Evolutionary conservation across 2,329 filamentous ascomycete species (phyloP).

Genomic region (Pseudogymnoascus sp.): DNA sequence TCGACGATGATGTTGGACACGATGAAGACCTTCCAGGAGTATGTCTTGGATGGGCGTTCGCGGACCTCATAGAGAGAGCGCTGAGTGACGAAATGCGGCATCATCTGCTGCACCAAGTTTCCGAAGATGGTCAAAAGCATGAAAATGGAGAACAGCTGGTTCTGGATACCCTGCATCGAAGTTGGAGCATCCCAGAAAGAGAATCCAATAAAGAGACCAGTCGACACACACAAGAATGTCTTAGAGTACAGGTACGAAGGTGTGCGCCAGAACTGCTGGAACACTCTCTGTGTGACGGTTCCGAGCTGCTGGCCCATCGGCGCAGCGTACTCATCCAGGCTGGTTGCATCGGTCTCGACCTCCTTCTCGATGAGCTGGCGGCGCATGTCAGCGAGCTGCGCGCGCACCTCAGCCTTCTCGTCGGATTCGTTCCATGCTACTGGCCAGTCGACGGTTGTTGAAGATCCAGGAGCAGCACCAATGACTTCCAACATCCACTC

Average conservation of each 20-base stretch:
- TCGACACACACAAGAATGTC: constrained; percentile 31
- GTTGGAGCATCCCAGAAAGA: constrained; percentile 59
- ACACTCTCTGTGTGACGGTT: constrained; percentile 50
- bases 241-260: constrained; percentile 47
- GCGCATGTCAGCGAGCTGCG: constrained; percentile 48
- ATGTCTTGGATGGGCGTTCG: constrained; percentile 72
- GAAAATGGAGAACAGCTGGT: constrained; percentile 67
- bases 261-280: constrained; percentile 57
- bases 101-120: constrained; percentile 68
- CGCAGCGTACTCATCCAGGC: constrained; percentile 53
- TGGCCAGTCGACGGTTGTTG: constrained; percentile 54
- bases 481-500: constrained; percentile 68
- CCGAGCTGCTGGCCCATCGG: constrained; percentile 46
- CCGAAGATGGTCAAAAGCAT: constrained; percentile 70
- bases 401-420: constrained; percentile 32
- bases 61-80: constrained; percentile 56
- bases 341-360: constrained; percentile 20
- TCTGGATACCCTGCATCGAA: constrained; percentile 57
- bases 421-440: constrained; percentile 51
- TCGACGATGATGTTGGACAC: constrained; percentile 74
- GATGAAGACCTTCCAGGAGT: constrained; percentile 61
- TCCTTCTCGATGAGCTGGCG: constrained; percentile 31
- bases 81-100: constrained; percentile 53
- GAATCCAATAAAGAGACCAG: constrained; percentile 58
- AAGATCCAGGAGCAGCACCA: constrained; percentile 50